A percentile compares a stretch with the other conserved stretches of the same genome.
These are phyloP conservation scores for Phytophthora quininea DNA, from an alignment of 352 stramenopile genomes.

Conservation along the genomic window DNA sequence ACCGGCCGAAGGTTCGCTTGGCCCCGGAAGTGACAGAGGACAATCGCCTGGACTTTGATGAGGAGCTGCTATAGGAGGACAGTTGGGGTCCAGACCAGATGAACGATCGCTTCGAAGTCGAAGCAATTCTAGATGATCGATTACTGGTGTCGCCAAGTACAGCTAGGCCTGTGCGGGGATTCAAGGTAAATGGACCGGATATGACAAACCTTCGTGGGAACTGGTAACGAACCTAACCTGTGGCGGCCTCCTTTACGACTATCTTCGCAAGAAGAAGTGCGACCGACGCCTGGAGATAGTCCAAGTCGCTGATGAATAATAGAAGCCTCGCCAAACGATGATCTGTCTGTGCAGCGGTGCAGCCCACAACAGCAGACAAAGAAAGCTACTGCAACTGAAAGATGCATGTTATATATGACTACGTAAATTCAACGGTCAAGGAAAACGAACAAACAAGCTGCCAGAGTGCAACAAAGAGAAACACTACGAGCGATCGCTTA, in stretches of 20 bases:
- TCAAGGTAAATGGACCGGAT: conserved; percentile 1
- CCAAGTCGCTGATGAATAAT: background rate
- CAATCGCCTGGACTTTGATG: background rate
- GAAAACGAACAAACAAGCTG: too few relatives aligned
- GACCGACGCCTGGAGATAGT: background rate
- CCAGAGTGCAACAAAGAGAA: too few relatives aligned
- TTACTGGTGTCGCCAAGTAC: background rate
- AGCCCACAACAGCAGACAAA: too few relatives aligned
- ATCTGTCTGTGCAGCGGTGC: too few relatives aligned
- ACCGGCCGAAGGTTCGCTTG: background rate
- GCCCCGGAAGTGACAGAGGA: background rate
- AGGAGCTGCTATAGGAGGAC: background rate
- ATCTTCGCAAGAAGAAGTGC: background rate
- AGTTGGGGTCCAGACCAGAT: background rate
- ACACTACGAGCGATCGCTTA: too few relatives aligned
- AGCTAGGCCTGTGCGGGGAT: background rate
- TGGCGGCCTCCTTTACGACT: background rate
- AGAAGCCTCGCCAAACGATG: background rate
- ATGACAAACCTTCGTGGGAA: conserved; percentile 2
- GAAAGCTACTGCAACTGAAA: too few relatives aligned
- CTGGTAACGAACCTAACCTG: background rate
- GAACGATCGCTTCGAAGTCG: background rate
- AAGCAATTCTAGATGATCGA: background rate
- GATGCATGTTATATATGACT: too few relatives aligned
- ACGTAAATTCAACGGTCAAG: too few relatives aligned